Base-by-base conservation (phyloP, 768 basidiomycete species). In the Kwoniella mangroviensis region DNA sequence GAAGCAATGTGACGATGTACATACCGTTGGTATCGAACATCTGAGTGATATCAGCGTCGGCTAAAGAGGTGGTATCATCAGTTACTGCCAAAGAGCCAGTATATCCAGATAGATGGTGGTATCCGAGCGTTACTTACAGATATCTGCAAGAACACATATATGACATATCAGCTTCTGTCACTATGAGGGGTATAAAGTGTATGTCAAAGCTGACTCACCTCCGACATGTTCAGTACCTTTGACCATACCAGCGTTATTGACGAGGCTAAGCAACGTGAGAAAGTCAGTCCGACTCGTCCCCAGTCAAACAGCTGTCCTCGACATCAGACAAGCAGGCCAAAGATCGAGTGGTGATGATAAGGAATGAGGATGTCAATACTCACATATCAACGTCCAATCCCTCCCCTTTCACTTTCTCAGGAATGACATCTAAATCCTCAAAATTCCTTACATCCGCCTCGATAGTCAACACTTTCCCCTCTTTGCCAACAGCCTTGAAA, bases 221-320 rank as follows among this genome's bases (percentile, higher is more conserved):
- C 97, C 97, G 45, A 98, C 89, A 52, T 88, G 89, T 71, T 98
- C 97, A 13, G 90, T 84, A 13, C 97, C 97, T 51, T 90, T 87
- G 40, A 98, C 97, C 76, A 90, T 93, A 40, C 97, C 96, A 43
- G 97, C 95, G 75, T 90, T 90, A 81, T 90, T 90, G 54, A 90
- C 89, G 85, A 82, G 72, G 68, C 74, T 77, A 54, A 5, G 24
- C 21, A 51, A 49, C 15, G 17, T 17, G 24, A 17, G 34, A 24
- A 12, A 4, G 26, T 58, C 56, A 58, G 56, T 34, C 34, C 34
- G 34, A 4, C 34, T 34, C 34, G 34, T 34, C 34, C 34, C 34
- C 34, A 34, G 6, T 34, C 34, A 34, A 34, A 5, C 34, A 34
- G 34, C 34, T 34, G 34, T 34, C 34, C 34, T 34, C 34, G 34